Evolutionary conservation across 2,329 filamentous ascomycete species (phyloP), one percentile per base, ranked within the genome.

Genomic region (Fusarium guadeloupense): DNA sequence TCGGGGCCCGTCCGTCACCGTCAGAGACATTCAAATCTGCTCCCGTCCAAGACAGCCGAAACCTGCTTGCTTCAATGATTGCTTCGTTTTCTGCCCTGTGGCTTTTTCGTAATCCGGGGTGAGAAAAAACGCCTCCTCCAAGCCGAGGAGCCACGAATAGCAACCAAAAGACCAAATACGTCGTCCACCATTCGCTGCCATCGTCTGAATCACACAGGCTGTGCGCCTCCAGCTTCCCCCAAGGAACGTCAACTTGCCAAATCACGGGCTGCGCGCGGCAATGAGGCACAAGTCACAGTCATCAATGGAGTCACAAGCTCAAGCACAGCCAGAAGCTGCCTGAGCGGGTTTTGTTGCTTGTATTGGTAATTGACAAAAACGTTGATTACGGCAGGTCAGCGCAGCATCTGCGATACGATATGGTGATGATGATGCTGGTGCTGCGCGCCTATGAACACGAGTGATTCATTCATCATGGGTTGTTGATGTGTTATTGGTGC

Each of bases 31-130:
- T n/a, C n/a, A n/a, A n/a, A 54, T 46, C 59, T 40, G 59, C 52
- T 59, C 46, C 19, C 59, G 34, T 62, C 53, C 53, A 62, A 59
- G 59, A 62, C 57, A 62, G 41, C 23, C 41, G 34, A 62, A 61
- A 48, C 46, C 46, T 65, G 62, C 35, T 47, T 47, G 42, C 28
- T 38, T 31, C 14, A 17, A 21, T 14, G 34, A 13, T 14, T 40
- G 44, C 21, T 41, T 44, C 37, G 14, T 38, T 37, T 9, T 47
- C 30, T 28, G 47, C 28, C 38, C 48, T 61, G 56, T 49, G 50
- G 43, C 50, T 61, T 26, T 26, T 61, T 53, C 34, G 59, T 62
- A 62, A 62, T 62, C 59, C 23, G 58, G 57, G 58, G 51, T 59
- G 54, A 35, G 34, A 35, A 39, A 59, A 41, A 54, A 38, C 47